Conservation (phyloP, 2,329 filamentous ascomycete genomes). For the Fusarium keratoplasticum region DNA sequence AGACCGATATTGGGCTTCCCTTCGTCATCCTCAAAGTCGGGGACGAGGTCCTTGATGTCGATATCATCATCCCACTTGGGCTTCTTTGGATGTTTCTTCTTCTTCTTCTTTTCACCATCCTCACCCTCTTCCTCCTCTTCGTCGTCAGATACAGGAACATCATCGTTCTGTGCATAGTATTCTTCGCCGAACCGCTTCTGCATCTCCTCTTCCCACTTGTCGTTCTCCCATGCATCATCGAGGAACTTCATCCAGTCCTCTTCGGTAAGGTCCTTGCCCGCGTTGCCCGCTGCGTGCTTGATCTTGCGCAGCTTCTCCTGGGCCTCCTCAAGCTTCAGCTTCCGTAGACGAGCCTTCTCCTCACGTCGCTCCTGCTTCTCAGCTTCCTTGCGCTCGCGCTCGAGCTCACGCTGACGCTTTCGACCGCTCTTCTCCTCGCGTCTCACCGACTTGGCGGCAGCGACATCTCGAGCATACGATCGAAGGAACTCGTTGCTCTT, state of each 20-base stretch:
- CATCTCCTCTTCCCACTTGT: constrained; percentile 93
- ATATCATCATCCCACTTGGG: constrained; percentile 95
- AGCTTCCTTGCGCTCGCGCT: constrained; percentile 80
- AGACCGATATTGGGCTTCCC: constrained; percentile 64
- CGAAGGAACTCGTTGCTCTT: constrained; percentile 89
- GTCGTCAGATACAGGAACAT: constrained; percentile 73
- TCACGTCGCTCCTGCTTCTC: constrained; percentile 81
- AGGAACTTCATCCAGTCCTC: constrained; percentile 88
- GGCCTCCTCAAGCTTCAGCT: constrained; percentile 90
- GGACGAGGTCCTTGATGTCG: constrained; percentile 91
- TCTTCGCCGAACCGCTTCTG: constrained; percentile 85
- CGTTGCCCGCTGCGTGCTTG: constrained; percentile 86
- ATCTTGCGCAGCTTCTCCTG: constrained; percentile 89
- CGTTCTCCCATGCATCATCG: constrained; percentile 89
- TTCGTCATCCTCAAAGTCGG: constrained; percentile 81
- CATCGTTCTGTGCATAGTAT: constrained; percentile 84
- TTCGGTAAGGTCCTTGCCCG: constrained; percentile 72
- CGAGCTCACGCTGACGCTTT: constrained; percentile 81
- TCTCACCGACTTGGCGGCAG: constrained; percentile 84
- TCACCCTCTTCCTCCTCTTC: constrained; percentile 73
- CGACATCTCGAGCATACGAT: constrained; percentile 89
- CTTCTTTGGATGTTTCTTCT: constrained; percentile 62
- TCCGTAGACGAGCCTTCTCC: constrained; percentile 85
- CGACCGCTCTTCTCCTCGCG: constrained; percentile 83
- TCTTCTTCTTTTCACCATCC: constrained; percentile 63